A percentile compares a stretch with the other conserved stretches of the same genome.
Conservation (phyloP, 1,139 yeast genomes). For the Suhomyces guaymorum region DNA sequence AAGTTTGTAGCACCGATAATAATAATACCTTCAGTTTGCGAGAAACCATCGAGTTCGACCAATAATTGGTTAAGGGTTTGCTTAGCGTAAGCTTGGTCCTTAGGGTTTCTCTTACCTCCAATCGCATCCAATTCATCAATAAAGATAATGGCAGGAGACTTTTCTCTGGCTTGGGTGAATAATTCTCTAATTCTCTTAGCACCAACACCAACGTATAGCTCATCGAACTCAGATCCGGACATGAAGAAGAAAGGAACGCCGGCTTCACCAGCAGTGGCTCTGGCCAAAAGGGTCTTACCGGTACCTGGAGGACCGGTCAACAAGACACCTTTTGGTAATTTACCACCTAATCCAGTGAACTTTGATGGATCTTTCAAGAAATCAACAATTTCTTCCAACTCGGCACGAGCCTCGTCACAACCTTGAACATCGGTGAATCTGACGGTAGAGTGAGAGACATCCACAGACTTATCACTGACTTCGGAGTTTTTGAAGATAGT, state of each 20-base stretch:
- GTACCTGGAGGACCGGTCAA: slow-evolving; percentile 99
- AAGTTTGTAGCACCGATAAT: slow-evolving; percentile 98
- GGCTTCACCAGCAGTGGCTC: slow-evolving; percentile 99
- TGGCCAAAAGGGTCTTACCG: slow-evolving; percentile 93
- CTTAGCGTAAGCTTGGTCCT: slow-evolving; percentile 96
- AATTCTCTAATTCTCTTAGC: slow-evolving; percentile 96
- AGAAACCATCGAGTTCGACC: slow-evolving; percentile 95
- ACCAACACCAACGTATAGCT: slow-evolving; percentile 97
- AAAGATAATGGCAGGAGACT: slow-evolving; percentile 95
- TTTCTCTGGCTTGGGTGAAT: slow-evolving; percentile 88
- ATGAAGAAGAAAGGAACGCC: slow-evolving; percentile 98
- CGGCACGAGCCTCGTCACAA: slow-evolving; percentile 97
- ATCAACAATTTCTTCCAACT: slow-evolving; percentile 94
- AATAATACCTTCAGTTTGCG: slow-evolving; percentile 89
- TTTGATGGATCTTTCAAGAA: slow-evolving; percentile 94
- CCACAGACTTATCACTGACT: slow-evolving; percentile 73
- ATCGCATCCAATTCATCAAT: slow-evolving; percentile 97
- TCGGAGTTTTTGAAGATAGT: slow-evolving; percentile 78
- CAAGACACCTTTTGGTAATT: slow-evolving; percentile 93
- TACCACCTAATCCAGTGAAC: slow-evolving; percentile 96
- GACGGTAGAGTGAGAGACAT: slow-evolving; percentile 84
- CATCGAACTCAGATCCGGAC: slow-evolving; percentile 99
- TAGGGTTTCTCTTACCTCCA: slow-evolving; percentile 96
- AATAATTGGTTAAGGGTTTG: slow-evolving; percentile 94
- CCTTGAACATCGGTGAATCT: slow-evolving; percentile 94